A percentile compares a stretch with the other conserved stretches of the same genome.
Evolutionary conservation across 495 filamentous ascomycete genomes (phyloP).

Genomic region (Lasiosphaeris hirsuta): DNA sequence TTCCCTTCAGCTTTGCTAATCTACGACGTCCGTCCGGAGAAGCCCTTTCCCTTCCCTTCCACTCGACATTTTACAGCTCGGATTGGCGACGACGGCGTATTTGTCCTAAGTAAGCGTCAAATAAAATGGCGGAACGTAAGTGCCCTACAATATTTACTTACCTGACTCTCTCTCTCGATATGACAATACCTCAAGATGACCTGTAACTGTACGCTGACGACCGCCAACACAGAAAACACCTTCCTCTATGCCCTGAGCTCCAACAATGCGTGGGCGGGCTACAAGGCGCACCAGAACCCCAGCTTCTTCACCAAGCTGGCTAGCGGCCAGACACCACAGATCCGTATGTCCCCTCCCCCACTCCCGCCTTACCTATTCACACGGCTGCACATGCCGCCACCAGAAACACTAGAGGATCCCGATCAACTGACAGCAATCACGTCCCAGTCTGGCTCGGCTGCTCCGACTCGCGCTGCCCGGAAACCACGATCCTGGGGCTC

Average conservation of each 20-base stretch:
- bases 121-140: no score
- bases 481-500: conserved; percentile 77
- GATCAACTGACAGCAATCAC: neutral
- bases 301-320: conserved; percentile 69
- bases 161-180: neutral
- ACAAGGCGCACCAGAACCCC: conserved; percentile 63
- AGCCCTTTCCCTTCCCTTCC: neutral
- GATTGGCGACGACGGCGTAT: no score
- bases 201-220: neutral
- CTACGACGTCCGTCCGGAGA: neutral
- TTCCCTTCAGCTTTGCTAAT: no score
- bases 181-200: neutral
- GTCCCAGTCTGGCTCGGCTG: conserved; percentile 79
- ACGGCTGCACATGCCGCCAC: neutral
- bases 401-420: neutral
- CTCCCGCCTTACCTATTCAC: neutral
- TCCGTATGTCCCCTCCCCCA: conserved; percentile 51
- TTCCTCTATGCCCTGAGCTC: conserved; percentile 55
- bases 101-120: no score
- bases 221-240: conserved; percentile 38
- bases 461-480: conserved; percentile 83
- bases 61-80: no score
- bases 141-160: no score
- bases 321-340: conserved; percentile 66
- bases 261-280: conserved; percentile 71